Evolutionary conservation across 495 filamentous ascomycete species (phyloP).

Genomic region (Podospora fimiseda): DNA sequence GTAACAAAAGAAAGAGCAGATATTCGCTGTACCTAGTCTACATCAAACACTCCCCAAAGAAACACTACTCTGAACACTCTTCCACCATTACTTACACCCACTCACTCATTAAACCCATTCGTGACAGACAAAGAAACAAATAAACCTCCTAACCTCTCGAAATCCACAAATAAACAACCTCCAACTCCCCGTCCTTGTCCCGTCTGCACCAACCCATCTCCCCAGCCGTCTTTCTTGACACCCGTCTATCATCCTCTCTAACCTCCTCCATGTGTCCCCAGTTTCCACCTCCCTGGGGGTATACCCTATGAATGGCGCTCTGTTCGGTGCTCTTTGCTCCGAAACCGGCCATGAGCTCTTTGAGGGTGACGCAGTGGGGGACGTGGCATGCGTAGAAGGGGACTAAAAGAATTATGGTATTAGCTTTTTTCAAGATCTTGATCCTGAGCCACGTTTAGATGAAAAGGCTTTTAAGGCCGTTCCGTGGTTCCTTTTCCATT

Average conservation of each 20-base stretch:
- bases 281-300: conserved; percentile 11
- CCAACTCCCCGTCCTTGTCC: conserved; percentile 2
- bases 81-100: too few species aligned
- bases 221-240: conserved; percentile 10
- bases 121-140: too few species aligned
- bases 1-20: too few species aligned
- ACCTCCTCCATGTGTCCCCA: conserved; percentile 13
- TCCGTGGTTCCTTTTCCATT: too few species aligned
- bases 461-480: too few species aligned
- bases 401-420: conserved; percentile 24
- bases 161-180: conserved; percentile 15
- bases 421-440: too few species aligned
- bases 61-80: too few species aligned
- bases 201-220: conserved; percentile 14
- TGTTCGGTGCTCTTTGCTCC: conserved; percentile 36
- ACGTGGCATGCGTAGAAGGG: conserved; percentile 35
- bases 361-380: conserved; percentile 35
- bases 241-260: conserved; percentile 4
- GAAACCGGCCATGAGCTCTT: conserved; percentile 41
- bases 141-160: too few species aligned
- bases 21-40: too few species aligned
- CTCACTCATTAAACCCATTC: too few species aligned
- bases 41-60: too few species aligned
- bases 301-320: conserved; percentile 40
- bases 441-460: too few species aligned